phyloP scores from a whole-genome alignment of 202 grass and related monocot species.

The Zoysia matrella region DNA sequence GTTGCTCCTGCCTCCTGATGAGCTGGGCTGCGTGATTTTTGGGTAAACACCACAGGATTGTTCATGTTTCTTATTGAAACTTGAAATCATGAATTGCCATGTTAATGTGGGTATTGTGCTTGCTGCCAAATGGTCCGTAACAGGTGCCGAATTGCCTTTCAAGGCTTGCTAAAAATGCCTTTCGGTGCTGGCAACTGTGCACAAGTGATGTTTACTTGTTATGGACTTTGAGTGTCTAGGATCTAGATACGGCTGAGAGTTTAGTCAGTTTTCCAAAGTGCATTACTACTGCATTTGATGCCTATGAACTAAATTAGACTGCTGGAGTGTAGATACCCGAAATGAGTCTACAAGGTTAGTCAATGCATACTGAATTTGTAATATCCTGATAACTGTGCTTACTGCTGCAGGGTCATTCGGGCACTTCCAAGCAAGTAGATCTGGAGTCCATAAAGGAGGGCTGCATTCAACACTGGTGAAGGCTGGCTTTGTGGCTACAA shows the following conservation, averaged over 20 bases:
- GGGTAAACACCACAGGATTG: neutral
- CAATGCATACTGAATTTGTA: slow-evolving; percentile 4
- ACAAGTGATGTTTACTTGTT: slow-evolving; percentile 1
- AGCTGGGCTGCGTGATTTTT: slow-evolving; percentile 20
- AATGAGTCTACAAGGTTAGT: neutral
- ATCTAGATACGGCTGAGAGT: neutral
- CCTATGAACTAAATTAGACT: slow-evolving; percentile 4
- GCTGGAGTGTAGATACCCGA: neutral
- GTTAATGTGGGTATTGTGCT: neutral
- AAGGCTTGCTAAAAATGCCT: no score
- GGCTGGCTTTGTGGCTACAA: slow-evolving; percentile 92
- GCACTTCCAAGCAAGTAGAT: slow-evolving; percentile 97
- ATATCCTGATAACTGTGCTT: slow-evolving; percentile 3
- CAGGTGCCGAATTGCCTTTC: neutral
- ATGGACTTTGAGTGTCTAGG: neutral
- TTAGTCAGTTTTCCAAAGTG: neutral
- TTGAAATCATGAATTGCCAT: slow-evolving; percentile 1
- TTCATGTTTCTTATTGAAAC: no score
- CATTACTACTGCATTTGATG: neutral
- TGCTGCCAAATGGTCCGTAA: neutral
- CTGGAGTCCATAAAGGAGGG: slow-evolving; percentile 90
- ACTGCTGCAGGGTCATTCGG: slow-evolving; percentile 83
- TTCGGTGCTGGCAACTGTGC: neutral
- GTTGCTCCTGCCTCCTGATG: slow-evolving; percentile 5
- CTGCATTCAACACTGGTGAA: slow-evolving; percentile 77